These are phyloP conservation scores for Loxodes magnus DNA, from an alignment of 73 alveolate genomes.

Conservation along the genomic window DNA sequence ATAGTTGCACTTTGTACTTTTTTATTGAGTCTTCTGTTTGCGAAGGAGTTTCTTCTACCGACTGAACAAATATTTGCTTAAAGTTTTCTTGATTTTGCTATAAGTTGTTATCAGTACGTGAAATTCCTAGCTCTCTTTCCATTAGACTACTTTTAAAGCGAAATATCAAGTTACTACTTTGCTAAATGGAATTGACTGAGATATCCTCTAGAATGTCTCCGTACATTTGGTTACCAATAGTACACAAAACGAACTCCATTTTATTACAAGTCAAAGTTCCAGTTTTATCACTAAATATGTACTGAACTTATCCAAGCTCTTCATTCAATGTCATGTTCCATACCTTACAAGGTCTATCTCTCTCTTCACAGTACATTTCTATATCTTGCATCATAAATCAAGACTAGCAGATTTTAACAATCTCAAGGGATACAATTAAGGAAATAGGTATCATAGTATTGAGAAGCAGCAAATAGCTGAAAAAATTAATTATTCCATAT, in stretches of 20 bases:
- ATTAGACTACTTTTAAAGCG: too few relatives aligned
- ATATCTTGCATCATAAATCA: conserved; percentile 60
- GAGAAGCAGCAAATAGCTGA: conserved; percentile 78
- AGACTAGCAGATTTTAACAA: conserved; percentile 79
- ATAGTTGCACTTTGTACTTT: too few relatives aligned
- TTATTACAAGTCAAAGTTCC: conserved; percentile 79
- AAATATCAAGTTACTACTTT: too few relatives aligned
- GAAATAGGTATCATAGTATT: conserved; percentile 95
- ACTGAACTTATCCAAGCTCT: conserved; percentile 63
- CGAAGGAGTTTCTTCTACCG: too few relatives aligned
- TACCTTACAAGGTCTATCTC: conserved; percentile 44
- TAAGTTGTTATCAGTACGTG: too few relatives aligned
- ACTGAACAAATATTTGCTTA: too few relatives aligned
- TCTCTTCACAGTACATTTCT: conserved; percentile 58
- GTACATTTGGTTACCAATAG: conserved; percentile 21
- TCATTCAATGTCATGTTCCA: conserved; percentile 44
- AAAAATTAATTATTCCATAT: conserved; percentile 59
- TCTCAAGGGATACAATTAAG: conserved; percentile 81
- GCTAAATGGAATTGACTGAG: too few relatives aligned
- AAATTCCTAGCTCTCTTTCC: too few relatives aligned
- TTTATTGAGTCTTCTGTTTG: too few relatives aligned
- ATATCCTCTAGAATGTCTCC: too few relatives aligned
- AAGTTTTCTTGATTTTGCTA: too few relatives aligned
- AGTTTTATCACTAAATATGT: conserved; percentile 76
- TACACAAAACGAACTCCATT: conserved; percentile 59